Evolutionary conservation across 306 rosid genomes (phyloP), one percentile per base, ranked within the genome.

Genomic region (Arachis stenosperma): DNA sequence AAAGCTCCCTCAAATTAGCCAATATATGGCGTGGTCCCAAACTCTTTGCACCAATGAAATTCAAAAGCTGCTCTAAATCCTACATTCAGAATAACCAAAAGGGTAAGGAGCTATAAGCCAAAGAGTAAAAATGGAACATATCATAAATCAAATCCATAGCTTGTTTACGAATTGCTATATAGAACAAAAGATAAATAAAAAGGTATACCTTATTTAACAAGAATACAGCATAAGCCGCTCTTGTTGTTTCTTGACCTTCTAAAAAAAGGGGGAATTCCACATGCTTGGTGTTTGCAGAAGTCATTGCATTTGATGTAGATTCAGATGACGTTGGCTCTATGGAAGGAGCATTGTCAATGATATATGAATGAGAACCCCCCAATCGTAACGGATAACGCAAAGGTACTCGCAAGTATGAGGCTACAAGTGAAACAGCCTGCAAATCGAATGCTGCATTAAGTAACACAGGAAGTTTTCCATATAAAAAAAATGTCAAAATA

Each of bases 31-130:
- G 88, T 1, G 97, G 99, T 30, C 99, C 99, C 88, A 95, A 79
- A 84, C 99, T 95, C 82, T 83, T 82, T 54, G 82, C 86, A 53
- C 91, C 96, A 84, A 95, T 79, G 84, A 79, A 90, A 88, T 88
- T 95, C 82, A 95, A 84, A 77, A 91, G 97, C 91, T 91, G 97
- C 82, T 91, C 99, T 81, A 95, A 78, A 81, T 95, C 97, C 99
- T 95, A 81, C 83, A 81, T 71, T 61, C 55, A 73, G 48, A 61
- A 66, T 57, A 70, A 15, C 60, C 44, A 22, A 1, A n/a, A 39
- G 57, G 13, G 58, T 52, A 71, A 65, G 66, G 22, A 65, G 57
- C 65, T 15, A 54, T 39, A 71, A 74, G 59, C 75, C 41, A 60
- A 65, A 57, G 58, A 33, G 37, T 33, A 33, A 33, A 33, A 33